These are phyloP conservation scores for Heterobasidion parviporum DNA, from an alignment of 1,284 basidiomycete genomes.

Conservation along the genomic window DNA sequence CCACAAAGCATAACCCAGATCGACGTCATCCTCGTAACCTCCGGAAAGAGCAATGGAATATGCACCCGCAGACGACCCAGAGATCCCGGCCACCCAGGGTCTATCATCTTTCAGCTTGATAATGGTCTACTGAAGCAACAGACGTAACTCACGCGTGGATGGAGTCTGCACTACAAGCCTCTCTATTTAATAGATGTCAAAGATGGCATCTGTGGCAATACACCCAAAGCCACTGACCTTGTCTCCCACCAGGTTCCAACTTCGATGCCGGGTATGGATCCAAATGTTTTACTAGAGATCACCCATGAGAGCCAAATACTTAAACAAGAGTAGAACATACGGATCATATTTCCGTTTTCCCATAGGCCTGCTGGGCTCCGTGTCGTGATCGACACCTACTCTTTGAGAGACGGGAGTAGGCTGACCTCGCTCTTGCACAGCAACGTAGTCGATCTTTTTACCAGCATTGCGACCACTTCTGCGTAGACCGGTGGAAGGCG, in stretches of 20 bases:
- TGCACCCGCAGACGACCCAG: slow-evolving; percentile 57
- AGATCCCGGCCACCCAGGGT: slow-evolving; percentile 75
- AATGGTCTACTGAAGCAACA: background rate
- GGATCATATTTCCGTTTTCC: slow-evolving; percentile 47
- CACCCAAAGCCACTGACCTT: slow-evolving; percentile 24
- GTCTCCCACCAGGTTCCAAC: slow-evolving; percentile 77
- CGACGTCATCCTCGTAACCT: slow-evolving; percentile 81
- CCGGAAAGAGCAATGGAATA: slow-evolving; percentile 77
- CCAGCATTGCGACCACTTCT: slow-evolving; percentile 59
- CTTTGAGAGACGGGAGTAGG: slow-evolving; percentile 11
- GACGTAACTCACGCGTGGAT: slow-evolving; percentile 49
- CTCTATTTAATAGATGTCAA: slow-evolving; percentile 22
- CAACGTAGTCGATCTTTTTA: slow-evolving; percentile 47
- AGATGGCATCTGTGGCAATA: background rate
- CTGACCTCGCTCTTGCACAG: slow-evolving; percentile 15
- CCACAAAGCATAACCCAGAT: slow-evolving; percentile 73
- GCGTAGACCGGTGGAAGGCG: slow-evolving; percentile 26
- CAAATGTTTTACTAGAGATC: slow-evolving; percentile 36
- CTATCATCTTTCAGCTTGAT: slow-evolving; percentile 23
- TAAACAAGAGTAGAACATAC: slow-evolving; percentile 31
- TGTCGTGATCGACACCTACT: slow-evolving; percentile 14
- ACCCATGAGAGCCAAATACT: background rate
- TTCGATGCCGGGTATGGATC: slow-evolving; percentile 62
- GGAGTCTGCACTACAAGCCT: slow-evolving; percentile 62
- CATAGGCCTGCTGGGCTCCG: slow-evolving; percentile 18